These are phyloP conservation scores for Coccinonectria pachysandricola DNA, from an alignment of 2,329 filamentous ascomycete species.

Conservation along the genomic window DNA sequence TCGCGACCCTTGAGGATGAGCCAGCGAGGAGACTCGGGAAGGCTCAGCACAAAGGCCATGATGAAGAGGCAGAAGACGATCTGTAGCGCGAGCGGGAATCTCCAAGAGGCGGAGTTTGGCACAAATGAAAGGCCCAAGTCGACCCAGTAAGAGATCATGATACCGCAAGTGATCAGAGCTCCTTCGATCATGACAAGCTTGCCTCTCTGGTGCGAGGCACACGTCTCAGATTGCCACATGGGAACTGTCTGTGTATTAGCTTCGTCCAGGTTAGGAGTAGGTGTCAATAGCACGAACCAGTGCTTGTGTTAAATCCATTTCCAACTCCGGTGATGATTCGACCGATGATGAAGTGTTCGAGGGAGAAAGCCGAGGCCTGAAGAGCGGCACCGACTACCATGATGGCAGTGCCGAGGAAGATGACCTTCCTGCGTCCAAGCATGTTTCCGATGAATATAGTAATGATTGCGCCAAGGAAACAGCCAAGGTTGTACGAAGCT, in stretches of 20 bases:
- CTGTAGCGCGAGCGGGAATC: constrained; percentile 48
- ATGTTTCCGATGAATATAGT: constrained; percentile 56
- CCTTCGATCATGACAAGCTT: constrained; percentile 52
- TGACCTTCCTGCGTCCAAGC: constrained; percentile 48
- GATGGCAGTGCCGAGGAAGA: constrained; percentile 48
- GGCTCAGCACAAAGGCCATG: constrained; percentile 37
- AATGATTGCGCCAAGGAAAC: constrained; percentile 53
- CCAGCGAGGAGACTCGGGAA: constrained; percentile 45
- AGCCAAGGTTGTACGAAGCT: constrained; percentile 49
- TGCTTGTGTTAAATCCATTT: constrained; percentile 45
- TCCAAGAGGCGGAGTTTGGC: constrained; percentile 33
- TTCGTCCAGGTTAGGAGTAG: too few species aligned
- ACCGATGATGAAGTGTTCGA: constrained; percentile 47
- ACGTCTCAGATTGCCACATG: constrained; percentile 52
- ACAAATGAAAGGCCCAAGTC: constrained; percentile 47
- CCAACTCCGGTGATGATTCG: constrained; percentile 49
- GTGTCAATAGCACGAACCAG: too few species aligned
- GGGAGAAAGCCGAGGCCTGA: constrained; percentile 44
- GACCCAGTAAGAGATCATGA: constrained; percentile 51
- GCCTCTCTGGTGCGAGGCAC: constrained; percentile 45
- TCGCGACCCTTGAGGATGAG: constrained; percentile 35
- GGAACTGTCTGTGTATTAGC: constrained; percentile 47
- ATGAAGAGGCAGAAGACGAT: constrained; percentile 51
- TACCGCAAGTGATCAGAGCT: constrained; percentile 45
- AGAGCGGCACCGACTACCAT: constrained; percentile 48